Evolutionary conservation across 306 rosid genomes (phyloP), one percentile per base, ranked within the genome.

Genomic region (Herpetospermum pedunculosum): DNA sequence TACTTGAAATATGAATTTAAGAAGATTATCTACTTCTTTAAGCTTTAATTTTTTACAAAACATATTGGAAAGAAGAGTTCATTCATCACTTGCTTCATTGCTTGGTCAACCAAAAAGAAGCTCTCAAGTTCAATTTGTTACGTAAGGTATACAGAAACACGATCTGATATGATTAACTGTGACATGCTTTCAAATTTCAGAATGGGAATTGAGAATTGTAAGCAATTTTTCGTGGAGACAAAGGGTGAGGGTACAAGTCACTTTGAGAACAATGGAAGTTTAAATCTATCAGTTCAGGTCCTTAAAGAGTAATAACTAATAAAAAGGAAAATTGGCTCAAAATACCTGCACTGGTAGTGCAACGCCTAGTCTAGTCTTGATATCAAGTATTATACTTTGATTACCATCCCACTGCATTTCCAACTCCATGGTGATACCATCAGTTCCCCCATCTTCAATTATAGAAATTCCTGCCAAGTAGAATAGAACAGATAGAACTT

Each of bases 391-490:
- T 77, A 95, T 91, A 76, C 92, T 94, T 6, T 97, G 97, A 81
- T 91, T 94, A 77, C 97, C 99, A 84, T 94, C 99, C 99, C 99
- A 94, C 59, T 94, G 85, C 96, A 94, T 82, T 82, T 94, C 99
- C 81, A 94, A 80, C 84, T 94, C 99, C 96, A 91, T 87, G 49
- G 90, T 87, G 40, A 94, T 64, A 79, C 96, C 84, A 62, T 83
- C 91, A 55, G 74, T 46, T 69, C 80, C 87, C 41, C 76, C 96
- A 75, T 83, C 92, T 78, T 94, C 99, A 64, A 91, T 78, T 83
- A 91, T 87, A 25, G 91, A 76, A 65, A 94, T 86, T 23, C 99
- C 99, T 94, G 85, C 1, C 73, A 25, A 6, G 19, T 41, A 62
- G 25, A 60, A 81, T 14, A 79, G 44, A 50, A 77, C 23, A 23